phyloP scores from a whole-genome alignment of 2,329 filamentous ascomycete genomes.

The Fusarium musae region DNA sequence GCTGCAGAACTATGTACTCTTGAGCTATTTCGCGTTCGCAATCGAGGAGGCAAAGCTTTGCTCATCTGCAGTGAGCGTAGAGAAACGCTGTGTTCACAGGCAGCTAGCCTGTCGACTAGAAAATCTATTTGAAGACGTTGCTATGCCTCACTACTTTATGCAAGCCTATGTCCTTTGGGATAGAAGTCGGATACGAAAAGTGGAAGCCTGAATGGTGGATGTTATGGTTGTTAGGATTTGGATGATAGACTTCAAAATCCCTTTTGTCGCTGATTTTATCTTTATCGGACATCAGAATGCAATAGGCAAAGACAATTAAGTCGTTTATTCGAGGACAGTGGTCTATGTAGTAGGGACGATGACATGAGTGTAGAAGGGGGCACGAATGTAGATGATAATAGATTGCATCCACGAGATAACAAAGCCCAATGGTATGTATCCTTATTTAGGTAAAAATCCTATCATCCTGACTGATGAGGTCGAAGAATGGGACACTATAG shows the following conservation, averaged over 20 bases:
- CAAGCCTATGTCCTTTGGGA: neutral
- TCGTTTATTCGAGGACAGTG: rapidly evolving
- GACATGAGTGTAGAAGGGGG: rapidly evolving
- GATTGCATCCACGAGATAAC: neutral
- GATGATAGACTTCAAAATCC: neutral
- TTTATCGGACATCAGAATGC: neutral
- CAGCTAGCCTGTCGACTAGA: neutral
- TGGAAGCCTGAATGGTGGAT: neutral
- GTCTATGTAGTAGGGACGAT: neutral
- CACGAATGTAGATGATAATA: neutral
- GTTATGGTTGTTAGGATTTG: neutral
- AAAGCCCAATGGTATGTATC: rapidly evolving
- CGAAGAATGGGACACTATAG: neutral
- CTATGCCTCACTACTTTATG: too few species aligned
- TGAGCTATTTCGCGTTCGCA: neutral
- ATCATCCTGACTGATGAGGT: neutral
- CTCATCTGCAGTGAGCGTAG: neutral
- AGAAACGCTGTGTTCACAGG: neutral
- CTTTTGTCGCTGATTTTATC: too few species aligned
- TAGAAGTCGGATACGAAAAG: neutral
- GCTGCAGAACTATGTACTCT: neutral
- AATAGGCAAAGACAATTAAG: neutral
- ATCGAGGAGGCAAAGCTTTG: neutral
- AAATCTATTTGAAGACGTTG: neutral
- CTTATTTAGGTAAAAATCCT: neutral